Evolutionary conservation across 1,284 basidiomycete genomes (phyloP).

Genomic region (Laetiporus sulphureus): DNA sequence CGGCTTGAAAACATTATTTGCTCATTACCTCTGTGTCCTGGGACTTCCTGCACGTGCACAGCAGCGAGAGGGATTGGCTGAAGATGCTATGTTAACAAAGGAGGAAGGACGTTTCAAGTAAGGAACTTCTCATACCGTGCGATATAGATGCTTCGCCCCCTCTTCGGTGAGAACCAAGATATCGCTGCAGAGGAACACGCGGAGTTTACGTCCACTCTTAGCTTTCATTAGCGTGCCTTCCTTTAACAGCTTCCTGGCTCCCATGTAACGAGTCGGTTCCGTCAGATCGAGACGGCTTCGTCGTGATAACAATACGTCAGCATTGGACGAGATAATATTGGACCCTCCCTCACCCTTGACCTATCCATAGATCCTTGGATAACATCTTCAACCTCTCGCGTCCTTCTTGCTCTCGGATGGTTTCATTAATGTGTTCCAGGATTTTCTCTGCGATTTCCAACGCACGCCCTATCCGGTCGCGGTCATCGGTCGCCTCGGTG

Average conservation of each 20-base stretch:
- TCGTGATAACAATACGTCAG: neutral
- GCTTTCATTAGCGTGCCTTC: slow-evolving; percentile 78
- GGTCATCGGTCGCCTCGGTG: slow-evolving; percentile 61
- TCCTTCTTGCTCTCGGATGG: slow-evolving; percentile 82
- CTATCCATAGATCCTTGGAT: slow-evolving; percentile 80
- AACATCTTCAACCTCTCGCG: slow-evolving; percentile 65
- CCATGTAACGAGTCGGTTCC: slow-evolving; percentile 78
- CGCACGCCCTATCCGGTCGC: slow-evolving; percentile 45
- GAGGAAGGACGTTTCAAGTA: neutral
- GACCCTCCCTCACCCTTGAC: slow-evolving; percentile 57
- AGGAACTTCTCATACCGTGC: slow-evolving; percentile 57
- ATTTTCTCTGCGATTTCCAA: slow-evolving; percentile 67
- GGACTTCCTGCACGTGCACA: slow-evolving; percentile 48
- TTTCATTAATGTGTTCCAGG: slow-evolving; percentile 81
- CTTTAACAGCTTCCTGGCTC: slow-evolving; percentile 67
- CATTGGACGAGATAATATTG: neutral
- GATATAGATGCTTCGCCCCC: slow-evolving; percentile 60
- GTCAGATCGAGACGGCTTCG: slow-evolving; percentile 82
- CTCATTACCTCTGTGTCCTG: slow-evolving; percentile 39
- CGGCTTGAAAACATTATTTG: neutral
- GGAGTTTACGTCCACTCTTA: slow-evolving; percentile 78
- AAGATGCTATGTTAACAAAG: neutral
- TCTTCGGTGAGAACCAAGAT: slow-evolving; percentile 76
- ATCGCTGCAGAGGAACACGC: slow-evolving; percentile 76
- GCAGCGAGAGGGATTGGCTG: slow-evolving; percentile 71